Percentiles rank a stretch among this genome's conserved stretches.
Conservation (phyloP, 2,329 filamentous ascomycete species). For the Cladosporium oxysporum region DNA sequence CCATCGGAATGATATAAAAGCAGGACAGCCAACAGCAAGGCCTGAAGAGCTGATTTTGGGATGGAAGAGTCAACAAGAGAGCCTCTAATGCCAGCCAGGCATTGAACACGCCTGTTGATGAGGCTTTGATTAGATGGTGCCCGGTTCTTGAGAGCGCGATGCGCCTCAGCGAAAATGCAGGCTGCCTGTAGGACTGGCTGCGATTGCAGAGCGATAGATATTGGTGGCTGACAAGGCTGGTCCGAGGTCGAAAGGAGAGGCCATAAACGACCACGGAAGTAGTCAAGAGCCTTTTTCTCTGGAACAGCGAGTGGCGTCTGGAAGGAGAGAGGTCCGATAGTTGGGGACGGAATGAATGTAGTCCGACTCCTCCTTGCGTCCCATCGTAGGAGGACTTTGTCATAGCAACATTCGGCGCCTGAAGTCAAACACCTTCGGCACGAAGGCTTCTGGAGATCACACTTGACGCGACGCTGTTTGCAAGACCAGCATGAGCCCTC, state of each 20-base stretch:
- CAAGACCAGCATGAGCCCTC: constrained; percentile 48
- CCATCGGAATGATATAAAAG: constrained; percentile 19
- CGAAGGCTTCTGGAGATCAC: constrained; percentile 46
- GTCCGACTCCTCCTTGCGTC: constrained; percentile 13
- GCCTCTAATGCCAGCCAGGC: constrained; percentile 9
- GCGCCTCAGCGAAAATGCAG: constrained; percentile 18
- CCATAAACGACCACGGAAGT: constrained; percentile 16
- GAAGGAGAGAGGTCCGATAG: constrained; percentile 16
- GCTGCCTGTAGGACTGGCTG: constrained; percentile 16
- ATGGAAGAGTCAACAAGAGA: neutral
- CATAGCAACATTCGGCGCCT: constrained; percentile 16
- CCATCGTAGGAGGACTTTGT: constrained; percentile 18
- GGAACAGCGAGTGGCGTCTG: constrained; percentile 18
- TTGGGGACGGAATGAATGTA: neutral
- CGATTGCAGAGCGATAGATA: constrained; percentile 14
- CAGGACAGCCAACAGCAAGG: constrained; percentile 14
- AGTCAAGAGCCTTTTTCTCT: constrained; percentile 18
- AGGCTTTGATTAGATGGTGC: constrained; percentile 12
- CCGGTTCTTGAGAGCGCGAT: constrained; percentile 18
- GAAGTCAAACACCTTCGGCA: constrained; percentile 16
- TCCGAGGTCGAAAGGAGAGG: constrained; percentile 19
- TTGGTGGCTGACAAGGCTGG: constrained; percentile 18
- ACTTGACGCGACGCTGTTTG: constrained; percentile 45
- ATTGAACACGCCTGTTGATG: constrained; percentile 17
- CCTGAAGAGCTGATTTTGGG: constrained; percentile 12